Base-by-base conservation (phyloP, 2,329 filamentous ascomycete genomes). In the Fusarium luffae region DNA sequence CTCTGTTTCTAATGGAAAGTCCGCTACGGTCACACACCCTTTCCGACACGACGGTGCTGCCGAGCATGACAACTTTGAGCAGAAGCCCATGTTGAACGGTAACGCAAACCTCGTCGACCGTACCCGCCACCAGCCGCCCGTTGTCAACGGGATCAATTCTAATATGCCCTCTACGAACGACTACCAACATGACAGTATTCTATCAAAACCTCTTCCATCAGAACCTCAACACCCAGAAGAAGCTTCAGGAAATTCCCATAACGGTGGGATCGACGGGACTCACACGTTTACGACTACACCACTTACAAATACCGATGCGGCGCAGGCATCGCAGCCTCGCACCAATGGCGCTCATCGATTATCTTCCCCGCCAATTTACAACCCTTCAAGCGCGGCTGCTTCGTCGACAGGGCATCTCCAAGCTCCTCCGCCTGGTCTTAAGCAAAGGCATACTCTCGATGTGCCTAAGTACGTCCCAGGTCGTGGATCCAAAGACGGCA, bases 371-470 rank as follows among this genome's bases (percentile, higher is more conserved):
- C 85, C 90, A 52, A 75, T 87, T 74, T 88, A 89, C 72, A 81
- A 82, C 56, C 76, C 80, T 27, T 77, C 79, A 54, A 77, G 78
- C 43, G 76, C 80, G 40, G 79, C 78, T 30, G 77, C 81, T 30
- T 82, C 85, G 14, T 81, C 85, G 2, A 85, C 87, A n/a, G 81
- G 82, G 5, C 81, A 85, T 61, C 78, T 85, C 46, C 85, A 89
- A 41, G 83, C 88, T 5, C 46, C 67, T 40, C 57, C 73, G 16
- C 82, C 86, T 21, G 82, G 86, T 14, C 82, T 95, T 50, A 91
- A 92, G 78, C 93, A 97, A 66, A 89, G 94, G 70, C 92, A 97
- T 80, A 97, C 93, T 0, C 85, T 98, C 27, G 93, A 97, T 79
- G 93, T 97, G 0, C 94, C 94, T 10, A 92, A 90, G 79, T 79